A percentile compares a stretch with the other conserved stretches of the same genome.
phyloP scores from a whole-genome alignment of 2,329 filamentous ascomycete species.

The Epichloe elymi region DNA sequence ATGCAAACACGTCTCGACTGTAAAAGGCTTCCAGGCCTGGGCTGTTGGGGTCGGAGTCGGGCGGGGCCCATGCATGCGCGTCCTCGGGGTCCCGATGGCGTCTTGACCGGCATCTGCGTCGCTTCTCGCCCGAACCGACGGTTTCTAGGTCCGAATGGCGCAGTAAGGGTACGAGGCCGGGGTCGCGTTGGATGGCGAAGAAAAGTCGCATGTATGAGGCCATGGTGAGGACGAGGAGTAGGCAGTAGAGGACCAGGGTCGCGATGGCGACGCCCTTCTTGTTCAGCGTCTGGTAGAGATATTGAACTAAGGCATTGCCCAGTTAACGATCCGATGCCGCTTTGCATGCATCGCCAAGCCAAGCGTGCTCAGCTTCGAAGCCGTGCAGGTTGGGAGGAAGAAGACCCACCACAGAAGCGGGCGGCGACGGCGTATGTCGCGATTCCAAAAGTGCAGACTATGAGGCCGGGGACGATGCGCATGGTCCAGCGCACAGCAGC shows the following conservation, averaged over 20 bases:
- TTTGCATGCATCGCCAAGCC: no score
- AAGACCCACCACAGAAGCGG: background rate
- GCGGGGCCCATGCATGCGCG: slow-evolving; percentile 18
- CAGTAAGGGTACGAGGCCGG: slow-evolving; percentile 56
- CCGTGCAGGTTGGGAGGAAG: background rate
- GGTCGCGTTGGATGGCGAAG: slow-evolving; percentile 52
- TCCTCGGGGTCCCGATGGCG: slow-evolving; percentile 15
- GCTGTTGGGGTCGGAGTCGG: slow-evolving; percentile 42
- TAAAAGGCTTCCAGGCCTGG: slow-evolving; percentile 66
- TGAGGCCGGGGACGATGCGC: slow-evolving; percentile 55
- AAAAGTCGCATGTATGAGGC: slow-evolving; percentile 60
- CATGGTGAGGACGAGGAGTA: slow-evolving; percentile 55
- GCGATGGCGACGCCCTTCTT: slow-evolving; percentile 47
- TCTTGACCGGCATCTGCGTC: slow-evolving; percentile 2
- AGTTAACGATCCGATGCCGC: no score
- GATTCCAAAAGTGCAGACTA: slow-evolving; percentile 54
- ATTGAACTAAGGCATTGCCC: slow-evolving; percentile 38
- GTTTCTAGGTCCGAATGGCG: slow-evolving; percentile 23
- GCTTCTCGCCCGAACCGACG: slow-evolving; percentile 10
- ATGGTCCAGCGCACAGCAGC: slow-evolving; percentile 21
- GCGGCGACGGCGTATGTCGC: slow-evolving; percentile 57
- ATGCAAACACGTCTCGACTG: slow-evolving; percentile 70
- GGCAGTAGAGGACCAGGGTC: slow-evolving; percentile 59
- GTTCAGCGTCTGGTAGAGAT: slow-evolving; percentile 42
- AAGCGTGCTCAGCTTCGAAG: no score